Evolutionary conservation across 2,329 filamentous ascomycete genomes (phyloP).

Genomic region (Macrophomina phaseolina): DNA sequence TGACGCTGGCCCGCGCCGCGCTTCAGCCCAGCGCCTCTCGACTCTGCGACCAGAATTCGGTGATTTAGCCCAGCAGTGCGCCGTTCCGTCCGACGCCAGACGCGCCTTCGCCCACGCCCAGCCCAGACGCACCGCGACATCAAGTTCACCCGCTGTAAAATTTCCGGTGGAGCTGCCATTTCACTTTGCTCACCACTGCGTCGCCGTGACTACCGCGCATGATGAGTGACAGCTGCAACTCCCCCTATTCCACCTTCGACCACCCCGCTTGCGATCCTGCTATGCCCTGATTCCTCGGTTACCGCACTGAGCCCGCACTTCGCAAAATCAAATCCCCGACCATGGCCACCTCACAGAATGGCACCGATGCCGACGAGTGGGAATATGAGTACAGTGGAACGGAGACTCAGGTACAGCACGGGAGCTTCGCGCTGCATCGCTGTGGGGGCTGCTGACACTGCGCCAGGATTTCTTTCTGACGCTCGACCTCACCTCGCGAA

Average conservation of each 20-base stretch:
- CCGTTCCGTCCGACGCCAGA: not conserved
- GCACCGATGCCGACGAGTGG: conserved; percentile 54
- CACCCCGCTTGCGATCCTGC: not conserved
- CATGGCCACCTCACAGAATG: conserved; percentile 18
- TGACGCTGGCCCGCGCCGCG: not conserved
- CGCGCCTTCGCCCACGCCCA: not conserved
- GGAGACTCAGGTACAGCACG: conserved; percentile 55
- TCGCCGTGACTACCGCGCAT: conserved; percentile 7
- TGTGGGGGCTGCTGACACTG: not conserved
- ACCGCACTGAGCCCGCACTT: not conserved
- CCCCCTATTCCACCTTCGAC: not conserved
- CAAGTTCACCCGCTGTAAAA: not conserved
- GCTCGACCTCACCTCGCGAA: conserved; percentile 60
- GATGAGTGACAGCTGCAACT: not conserved
- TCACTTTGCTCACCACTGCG: not conserved
- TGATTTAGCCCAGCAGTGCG: not conserved
- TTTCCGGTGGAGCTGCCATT: conserved; percentile 11
- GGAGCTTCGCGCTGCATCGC: conserved; percentile 12
- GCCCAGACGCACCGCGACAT: not conserved
- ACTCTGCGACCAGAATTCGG: not conserved
- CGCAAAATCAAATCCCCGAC: not conserved
- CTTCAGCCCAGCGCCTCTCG: not conserved
- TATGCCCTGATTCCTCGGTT: not conserved
- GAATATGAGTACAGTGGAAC: conserved; percentile 65
- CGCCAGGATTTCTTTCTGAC: conserved; percentile 63